Percentiles rank a stretch among this genome's conserved stretches.
Evolutionary conservation across 108 stramenopile genomes (phyloP).

Genomic region (Conticribra guillardii): DNA sequence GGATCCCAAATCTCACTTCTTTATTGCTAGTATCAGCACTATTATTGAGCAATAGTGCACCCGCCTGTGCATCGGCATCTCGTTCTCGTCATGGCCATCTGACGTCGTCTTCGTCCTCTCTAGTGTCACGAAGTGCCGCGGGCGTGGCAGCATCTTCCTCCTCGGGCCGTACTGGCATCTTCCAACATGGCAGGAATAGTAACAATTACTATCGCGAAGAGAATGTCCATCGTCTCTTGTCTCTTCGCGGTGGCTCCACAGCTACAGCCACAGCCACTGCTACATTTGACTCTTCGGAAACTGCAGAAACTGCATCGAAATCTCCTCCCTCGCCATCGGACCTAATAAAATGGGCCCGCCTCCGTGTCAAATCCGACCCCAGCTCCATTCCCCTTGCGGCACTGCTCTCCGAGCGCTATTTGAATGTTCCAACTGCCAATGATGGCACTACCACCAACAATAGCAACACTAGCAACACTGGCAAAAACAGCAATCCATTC

Average conservation of each 20-base stretch:
- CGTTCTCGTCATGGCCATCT: too few relatives aligned
- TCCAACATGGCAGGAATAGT: too few relatives aligned
- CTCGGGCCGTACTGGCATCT: too few relatives aligned
- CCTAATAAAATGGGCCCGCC: conserved; percentile 24
- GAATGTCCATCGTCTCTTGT: too few relatives aligned
- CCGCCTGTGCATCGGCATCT: too few relatives aligned
- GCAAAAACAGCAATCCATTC: conserved; percentile 1
- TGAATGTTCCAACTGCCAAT: conserved; percentile 31
- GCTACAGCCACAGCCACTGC: background rate
- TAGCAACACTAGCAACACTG: background rate
- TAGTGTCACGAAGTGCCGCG: too few relatives aligned
- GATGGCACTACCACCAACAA: background rate
- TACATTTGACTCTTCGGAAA: background rate
- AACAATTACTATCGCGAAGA: too few relatives aligned
- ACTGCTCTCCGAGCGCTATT: conserved; percentile 33
- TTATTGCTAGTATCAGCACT: too few relatives aligned
- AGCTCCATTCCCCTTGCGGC: conserved; percentile 40
- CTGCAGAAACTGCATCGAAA: background rate
- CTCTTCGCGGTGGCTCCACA: background rate
- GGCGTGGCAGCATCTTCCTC: too few relatives aligned
- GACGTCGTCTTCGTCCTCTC: too few relatives aligned
- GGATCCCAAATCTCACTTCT: too few relatives aligned
- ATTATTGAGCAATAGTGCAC: too few relatives aligned
- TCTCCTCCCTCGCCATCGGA: conserved; percentile 3
- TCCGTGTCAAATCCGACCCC: conserved; percentile 41